Evolutionary conservation across 2,329 filamentous ascomycete genomes (phyloP).

Genomic region (Niveomyces coronatus): DNA sequence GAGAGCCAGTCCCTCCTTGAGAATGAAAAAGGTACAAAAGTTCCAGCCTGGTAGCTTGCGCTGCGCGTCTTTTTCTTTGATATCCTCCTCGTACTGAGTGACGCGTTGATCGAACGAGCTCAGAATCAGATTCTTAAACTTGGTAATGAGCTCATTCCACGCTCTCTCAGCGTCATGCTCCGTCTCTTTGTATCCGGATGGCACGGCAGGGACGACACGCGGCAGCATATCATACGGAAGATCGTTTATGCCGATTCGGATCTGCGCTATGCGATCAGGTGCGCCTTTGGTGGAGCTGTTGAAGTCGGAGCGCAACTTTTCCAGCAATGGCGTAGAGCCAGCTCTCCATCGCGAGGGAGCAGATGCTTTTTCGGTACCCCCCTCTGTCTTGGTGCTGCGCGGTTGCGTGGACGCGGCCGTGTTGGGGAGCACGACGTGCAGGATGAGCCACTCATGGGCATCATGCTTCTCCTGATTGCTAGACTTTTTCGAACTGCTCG

Average conservation of each 20-base stretch:
- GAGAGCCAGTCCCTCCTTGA: constrained; percentile 88
- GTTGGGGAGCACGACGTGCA: constrained; percentile 87
- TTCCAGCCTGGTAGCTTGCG: constrained; percentile 90
- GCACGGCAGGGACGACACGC: constrained; percentile 51
- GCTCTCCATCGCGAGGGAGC: constrained; percentile 67
- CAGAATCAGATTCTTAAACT: constrained; percentile 79
- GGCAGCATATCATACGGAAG: constrained; percentile 55
- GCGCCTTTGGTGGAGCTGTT: constrained; percentile 61
- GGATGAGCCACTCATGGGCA: constrained; percentile 88
- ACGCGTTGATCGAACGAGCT: constrained; percentile 85
- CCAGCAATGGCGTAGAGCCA: constrained; percentile 70
- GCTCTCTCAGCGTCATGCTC: constrained; percentile 70
- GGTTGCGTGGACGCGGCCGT: constrained; percentile 72
- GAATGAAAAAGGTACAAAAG: constrained; percentile 96
- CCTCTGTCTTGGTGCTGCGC: constrained; percentile 47
- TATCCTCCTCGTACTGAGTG: constrained; percentile 92
- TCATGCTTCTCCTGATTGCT: constrained; percentile 85
- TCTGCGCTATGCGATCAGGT: constrained; percentile 72
- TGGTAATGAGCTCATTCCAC: constrained; percentile 74
- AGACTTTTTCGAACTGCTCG: constrained; percentile 40
- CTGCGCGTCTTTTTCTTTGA: constrained; percentile 86
- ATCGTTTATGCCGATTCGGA: constrained; percentile 65
- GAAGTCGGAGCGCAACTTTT: constrained; percentile 86
- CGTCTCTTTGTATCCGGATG: constrained; percentile 56
- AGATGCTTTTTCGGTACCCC: constrained; percentile 56